Evolutionary conservation across 257 asterid genomes (phyloP), one percentile per base, ranked within the genome.

Genomic region (Primulina eburnea): DNA sequence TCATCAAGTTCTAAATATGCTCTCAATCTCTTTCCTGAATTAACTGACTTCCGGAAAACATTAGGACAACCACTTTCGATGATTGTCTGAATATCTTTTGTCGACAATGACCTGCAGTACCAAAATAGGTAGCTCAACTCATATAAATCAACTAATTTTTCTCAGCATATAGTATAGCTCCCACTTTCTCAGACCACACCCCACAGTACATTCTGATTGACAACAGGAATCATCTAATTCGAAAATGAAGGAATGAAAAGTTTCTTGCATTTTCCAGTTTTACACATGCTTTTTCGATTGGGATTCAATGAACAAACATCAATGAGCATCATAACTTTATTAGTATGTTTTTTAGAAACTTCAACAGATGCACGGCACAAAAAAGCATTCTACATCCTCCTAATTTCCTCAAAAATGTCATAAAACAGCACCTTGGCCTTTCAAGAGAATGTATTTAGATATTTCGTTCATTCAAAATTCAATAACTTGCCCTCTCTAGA

Each of bases 21-120:
- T 72, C 99, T 87, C 87, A 94, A 75, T 81, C 97, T 88, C 76
- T 94, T 94, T 3, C 87, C 89, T 0, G 99, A 91, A 79, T 94
- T 91, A 68, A 94, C 97, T 6, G 85, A 81, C 85, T 94, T 94
- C 70, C 99, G 82, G 20, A 72, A 62, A 57, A 89, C 82, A 82
- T 75, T 85, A 35, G 97, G 99, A 52, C 99, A 94, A 6, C 97
- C 95, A 76, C 84, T 85, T 64, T 78, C 93, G 2, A 91, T 97
- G 75, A 91, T 72, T 17, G 82, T 72, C 80, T 84, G 89, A 56
- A 94, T 86, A 53, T 91, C 97, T 73, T 75, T 81, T 37, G 65
- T 60, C 60, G 93, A 81, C 83, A 94, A 63, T 57, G 87, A 89
- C 78, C 97, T 94, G 84, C 69, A 82, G 78, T 32, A 69, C 74